Conservation (phyloP, 179 eudicot species). For the Silene coronaria region DNA sequence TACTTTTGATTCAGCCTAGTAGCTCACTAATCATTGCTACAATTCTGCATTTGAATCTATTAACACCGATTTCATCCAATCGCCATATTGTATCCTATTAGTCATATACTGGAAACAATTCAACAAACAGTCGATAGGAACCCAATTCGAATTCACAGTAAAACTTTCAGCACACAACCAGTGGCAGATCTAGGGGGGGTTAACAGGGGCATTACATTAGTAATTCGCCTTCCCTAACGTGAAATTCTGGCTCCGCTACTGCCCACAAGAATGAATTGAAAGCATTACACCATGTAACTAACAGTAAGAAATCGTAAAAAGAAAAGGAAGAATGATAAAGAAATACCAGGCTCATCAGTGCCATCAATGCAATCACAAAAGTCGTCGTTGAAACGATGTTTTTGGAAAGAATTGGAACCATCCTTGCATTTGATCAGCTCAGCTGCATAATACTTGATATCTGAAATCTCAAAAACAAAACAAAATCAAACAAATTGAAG, state of each 20-base stretch:
- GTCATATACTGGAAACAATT: too few species aligned
- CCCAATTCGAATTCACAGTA: neutral
- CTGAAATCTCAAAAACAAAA: constrained; percentile 29
- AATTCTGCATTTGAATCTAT: neutral
- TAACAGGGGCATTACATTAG: too few species aligned
- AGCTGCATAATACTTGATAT: constrained; percentile 44
- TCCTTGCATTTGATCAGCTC: constrained; percentile 67
- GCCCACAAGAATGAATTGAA: too few species aligned
- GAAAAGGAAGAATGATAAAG: neutral
- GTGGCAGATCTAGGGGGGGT: too few species aligned
- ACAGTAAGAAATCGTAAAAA: neutral
- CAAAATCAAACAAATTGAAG: neutral
- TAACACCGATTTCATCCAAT: neutral
- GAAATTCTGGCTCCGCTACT: too few species aligned
- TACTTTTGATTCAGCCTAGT: neutral
- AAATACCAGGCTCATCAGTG: constrained; percentile 79
- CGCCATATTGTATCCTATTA: too few species aligned
- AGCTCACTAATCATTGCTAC: neutral
- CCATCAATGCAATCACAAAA: constrained; percentile 82
- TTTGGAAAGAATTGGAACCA: constrained; percentile 48
- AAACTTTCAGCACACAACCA: neutral
- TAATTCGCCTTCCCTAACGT: too few species aligned
- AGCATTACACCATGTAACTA: too few species aligned
- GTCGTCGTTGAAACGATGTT: constrained; percentile 62
- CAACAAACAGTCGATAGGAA: neutral